Percentiles rank a stretch among this genome's conserved stretches.
Evolutionary conservation across 129 eudicot genomes (phyloP).

Genomic region (Artemisia tridentata): DNA sequence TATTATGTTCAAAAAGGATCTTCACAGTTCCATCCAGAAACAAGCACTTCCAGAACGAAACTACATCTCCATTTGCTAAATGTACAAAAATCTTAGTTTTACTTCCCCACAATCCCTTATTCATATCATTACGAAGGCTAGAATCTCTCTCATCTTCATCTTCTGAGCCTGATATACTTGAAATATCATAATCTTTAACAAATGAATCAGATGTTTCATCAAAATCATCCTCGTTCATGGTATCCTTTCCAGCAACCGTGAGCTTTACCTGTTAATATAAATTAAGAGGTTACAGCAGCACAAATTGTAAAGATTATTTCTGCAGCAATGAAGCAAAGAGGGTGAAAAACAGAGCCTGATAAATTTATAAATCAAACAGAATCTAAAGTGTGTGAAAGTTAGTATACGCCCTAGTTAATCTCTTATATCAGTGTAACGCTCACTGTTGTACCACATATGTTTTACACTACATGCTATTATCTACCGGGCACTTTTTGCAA

Average conservation of each 20-base stretch:
- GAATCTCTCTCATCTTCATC: slow-evolving; percentile 70
- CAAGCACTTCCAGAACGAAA: slow-evolving; percentile 67
- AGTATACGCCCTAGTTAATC: no score
- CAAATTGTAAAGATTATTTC: neutral
- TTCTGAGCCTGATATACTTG: slow-evolving; percentile 95
- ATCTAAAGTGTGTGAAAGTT: no score
- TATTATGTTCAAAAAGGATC: slow-evolving; percentile 50
- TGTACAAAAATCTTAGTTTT: slow-evolving; percentile 61
- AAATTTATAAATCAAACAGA: no score
- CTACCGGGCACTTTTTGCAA: neutral
- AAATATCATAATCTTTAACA: slow-evolving; percentile 66
- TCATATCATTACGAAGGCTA: slow-evolving; percentile 31
- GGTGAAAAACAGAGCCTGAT: neutral
- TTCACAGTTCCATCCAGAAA: slow-evolving; percentile 58
- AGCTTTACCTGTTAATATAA: slow-evolving; percentile 66
- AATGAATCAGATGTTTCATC: slow-evolving; percentile 74
- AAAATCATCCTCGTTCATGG: slow-evolving; percentile 80
- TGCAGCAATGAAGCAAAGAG: neutral
- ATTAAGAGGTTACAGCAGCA: slow-evolving; percentile 19
- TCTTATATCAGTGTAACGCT: no score
- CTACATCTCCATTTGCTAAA: slow-evolving; percentile 60
- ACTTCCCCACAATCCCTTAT: slow-evolving; percentile 38
- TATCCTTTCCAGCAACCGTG: slow-evolving; percentile 78
- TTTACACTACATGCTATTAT: neutral
- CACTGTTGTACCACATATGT: neutral